These are phyloP conservation scores for Rubia tinctorum DNA, from an alignment of 305 asterid genomes.

Conservation along the genomic window DNA sequence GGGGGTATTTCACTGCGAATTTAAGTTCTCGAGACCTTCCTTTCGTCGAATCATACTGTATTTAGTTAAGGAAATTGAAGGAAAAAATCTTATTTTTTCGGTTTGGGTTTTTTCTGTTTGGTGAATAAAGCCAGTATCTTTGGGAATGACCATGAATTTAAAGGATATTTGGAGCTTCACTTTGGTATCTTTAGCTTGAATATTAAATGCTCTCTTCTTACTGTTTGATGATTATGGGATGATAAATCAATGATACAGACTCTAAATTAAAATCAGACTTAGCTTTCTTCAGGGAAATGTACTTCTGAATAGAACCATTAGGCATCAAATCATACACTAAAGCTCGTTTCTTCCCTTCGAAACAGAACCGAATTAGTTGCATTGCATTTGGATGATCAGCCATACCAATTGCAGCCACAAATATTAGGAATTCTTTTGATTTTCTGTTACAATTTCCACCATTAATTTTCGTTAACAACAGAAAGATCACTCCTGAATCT, in stretches of 20 bases:
- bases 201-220: too few relatives aligned
- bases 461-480: not conserved
- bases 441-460: not conserved
- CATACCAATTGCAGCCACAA: conserved; percentile 1
- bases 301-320: conserved; percentile 6
- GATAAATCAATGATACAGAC: not conserved
- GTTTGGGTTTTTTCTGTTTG: too few relatives aligned
- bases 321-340: conserved; percentile 5
- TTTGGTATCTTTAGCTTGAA: too few relatives aligned
- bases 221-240: too few relatives aligned
- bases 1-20: too few relatives aligned
- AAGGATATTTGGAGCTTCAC: too few relatives aligned
- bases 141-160: too few relatives aligned
- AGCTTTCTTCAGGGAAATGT: not conserved
- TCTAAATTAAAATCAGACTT: not conserved
- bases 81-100: too few relatives aligned
- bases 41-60: too few relatives aligned
- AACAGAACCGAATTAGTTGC: conserved; percentile 6
- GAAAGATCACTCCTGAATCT: conserved; percentile 1
- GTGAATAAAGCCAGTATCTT: too few relatives aligned
- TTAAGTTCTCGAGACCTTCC: too few relatives aligned
- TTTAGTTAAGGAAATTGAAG: too few relatives aligned
- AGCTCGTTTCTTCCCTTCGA: conserved; percentile 3
- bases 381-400: conserved; percentile 8
- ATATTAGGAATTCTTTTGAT: not conserved